phyloP scores from a whole-genome alignment of 2,329 filamentous ascomycete species.

The Sporothrix variecibatus region DNA sequence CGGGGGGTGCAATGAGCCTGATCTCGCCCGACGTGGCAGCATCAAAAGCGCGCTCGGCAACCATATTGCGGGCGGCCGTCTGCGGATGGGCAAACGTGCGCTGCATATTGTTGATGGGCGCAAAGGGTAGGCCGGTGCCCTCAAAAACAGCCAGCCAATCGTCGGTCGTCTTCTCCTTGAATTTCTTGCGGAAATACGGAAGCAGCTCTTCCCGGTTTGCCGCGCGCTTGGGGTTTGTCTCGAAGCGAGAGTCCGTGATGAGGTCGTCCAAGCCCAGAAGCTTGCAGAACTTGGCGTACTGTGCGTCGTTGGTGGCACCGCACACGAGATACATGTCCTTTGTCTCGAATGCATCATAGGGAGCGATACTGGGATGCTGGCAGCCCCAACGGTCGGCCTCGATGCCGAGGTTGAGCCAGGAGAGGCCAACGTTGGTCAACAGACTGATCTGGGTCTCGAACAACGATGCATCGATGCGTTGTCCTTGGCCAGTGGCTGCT shows the following conservation, averaged over 20 bases:
- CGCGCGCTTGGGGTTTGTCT: conserved; percentile 63
- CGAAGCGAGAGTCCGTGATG: conserved; percentile 61
- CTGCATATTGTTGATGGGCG: conserved; percentile 91
- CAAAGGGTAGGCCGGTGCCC: conserved; percentile 87
- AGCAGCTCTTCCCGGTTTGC: conserved; percentile 77
- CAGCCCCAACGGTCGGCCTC: conserved; percentile 93
- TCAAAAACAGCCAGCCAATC: conserved; percentile 88
- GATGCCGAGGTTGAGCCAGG: conserved; percentile 81
- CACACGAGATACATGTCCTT: conserved; percentile 20
- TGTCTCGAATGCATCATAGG: conserved; percentile 25
- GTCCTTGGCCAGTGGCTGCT: conserved; percentile 72
- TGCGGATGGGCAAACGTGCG: conserved; percentile 81
- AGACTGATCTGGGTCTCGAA: conserved; percentile 97
- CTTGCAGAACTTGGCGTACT: conserved; percentile 20
- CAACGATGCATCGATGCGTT: conserved; percentile 88
- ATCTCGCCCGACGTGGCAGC: conserved; percentile 82
- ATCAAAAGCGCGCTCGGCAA: conserved; percentile 69
- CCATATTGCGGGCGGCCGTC: conserved; percentile 83
- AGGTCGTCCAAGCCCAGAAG: conserved; percentile 57
- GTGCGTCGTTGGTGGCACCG: conserved; percentile 25
- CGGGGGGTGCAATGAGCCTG: conserved; percentile 87
- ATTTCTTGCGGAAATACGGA: conserved; percentile 72
- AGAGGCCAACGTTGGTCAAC: conserved; percentile 92
- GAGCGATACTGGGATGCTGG: conserved; percentile 34
- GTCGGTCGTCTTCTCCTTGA: conserved; percentile 73